phyloP scores from a whole-genome alignment of 768 basidiomycete genomes.

The Boletus eberwhitei region DNA sequence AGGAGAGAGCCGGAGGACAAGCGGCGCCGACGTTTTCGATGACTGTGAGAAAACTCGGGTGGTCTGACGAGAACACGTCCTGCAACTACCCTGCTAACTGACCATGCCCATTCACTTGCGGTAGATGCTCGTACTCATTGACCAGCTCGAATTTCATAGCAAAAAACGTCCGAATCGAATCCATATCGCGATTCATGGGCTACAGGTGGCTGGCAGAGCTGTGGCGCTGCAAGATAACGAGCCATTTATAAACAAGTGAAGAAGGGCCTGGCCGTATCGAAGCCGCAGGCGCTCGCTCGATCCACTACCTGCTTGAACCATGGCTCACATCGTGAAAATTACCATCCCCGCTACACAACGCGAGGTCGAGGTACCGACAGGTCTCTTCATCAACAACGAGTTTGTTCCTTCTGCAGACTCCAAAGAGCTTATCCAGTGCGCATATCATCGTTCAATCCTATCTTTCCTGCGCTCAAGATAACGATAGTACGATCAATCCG shows the following conservation, averaged over 20 bases:
- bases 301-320: conserved; percentile 28
- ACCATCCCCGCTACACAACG: conserved; percentile 42
- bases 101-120: not conserved
- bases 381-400: conserved; percentile 89
- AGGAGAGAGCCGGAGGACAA: conserved; percentile 14
- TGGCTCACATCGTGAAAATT: conserved; percentile 45
- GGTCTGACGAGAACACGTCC: not conserved
- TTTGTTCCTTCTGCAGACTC: conserved; percentile 78
- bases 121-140: not conserved
- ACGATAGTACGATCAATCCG: conserved; percentile 68
- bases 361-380: conserved; percentile 65
- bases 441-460: conserved; percentile 6
- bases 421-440: conserved; percentile 60
- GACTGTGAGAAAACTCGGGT: conserved; percentile 19
- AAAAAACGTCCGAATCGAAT: not conserved
- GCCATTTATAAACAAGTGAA: conserved; percentile 15
- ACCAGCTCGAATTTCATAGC: not conserved
- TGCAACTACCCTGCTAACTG: not conserved
- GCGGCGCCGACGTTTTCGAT: not conserved
- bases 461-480: conserved; percentile 14
- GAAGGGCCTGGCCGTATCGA: not conserved
- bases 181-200: not conserved
- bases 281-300: not conserved
- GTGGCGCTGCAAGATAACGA: conserved; percentile 9
- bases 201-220: conserved; percentile 3